phyloP scores from a whole-genome alignment of 1,284 basidiomycete species.

The Termitomyces sp. region DNA sequence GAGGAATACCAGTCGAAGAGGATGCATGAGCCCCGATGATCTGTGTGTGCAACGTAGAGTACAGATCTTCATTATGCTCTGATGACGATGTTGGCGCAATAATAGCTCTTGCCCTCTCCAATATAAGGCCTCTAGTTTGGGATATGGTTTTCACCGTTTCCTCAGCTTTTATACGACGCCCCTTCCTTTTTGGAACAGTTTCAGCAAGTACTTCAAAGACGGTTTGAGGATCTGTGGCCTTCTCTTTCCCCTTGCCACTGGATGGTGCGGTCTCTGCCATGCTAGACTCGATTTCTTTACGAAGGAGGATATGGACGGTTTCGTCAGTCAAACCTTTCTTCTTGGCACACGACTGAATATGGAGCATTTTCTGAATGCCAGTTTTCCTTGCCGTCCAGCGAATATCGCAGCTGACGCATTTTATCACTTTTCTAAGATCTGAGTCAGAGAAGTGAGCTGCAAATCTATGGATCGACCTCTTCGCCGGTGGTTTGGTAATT shows the following conservation, averaged over 20 bases:
- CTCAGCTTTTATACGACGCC: constrained; percentile 35
- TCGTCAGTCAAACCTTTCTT: constrained; percentile 50
- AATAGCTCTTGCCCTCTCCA: constrained; percentile 50
- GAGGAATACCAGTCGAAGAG: constrained; percentile 1
- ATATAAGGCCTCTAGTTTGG: constrained; percentile 48
- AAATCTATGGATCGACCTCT: constrained; percentile 24
- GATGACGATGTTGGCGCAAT: constrained; percentile 25
- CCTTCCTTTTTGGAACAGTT: constrained; percentile 40
- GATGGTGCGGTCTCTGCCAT: background rate
- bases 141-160: constrained; percentile 44
- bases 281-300: constrained; percentile 36
- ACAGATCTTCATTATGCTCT: constrained; percentile 10
- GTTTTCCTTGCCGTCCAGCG: constrained; percentile 68
- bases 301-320: constrained; percentile 51
- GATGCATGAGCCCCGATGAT: constrained; percentile 24
- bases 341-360: constrained; percentile 64
- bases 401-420: constrained; percentile 62
- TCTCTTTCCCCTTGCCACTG: constrained; percentile 26
- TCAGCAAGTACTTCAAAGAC: constrained; percentile 52
- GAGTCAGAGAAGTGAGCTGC: constrained; percentile 37
- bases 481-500: constrained; percentile 9
- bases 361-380: constrained; percentile 52
- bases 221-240: constrained; percentile 31
- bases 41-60: constrained; percentile 26
- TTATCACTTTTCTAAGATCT: constrained; percentile 44